Conservation (phyloP, 768 basidiomycete species). For the Hemileccinum rubropunctum region DNA sequence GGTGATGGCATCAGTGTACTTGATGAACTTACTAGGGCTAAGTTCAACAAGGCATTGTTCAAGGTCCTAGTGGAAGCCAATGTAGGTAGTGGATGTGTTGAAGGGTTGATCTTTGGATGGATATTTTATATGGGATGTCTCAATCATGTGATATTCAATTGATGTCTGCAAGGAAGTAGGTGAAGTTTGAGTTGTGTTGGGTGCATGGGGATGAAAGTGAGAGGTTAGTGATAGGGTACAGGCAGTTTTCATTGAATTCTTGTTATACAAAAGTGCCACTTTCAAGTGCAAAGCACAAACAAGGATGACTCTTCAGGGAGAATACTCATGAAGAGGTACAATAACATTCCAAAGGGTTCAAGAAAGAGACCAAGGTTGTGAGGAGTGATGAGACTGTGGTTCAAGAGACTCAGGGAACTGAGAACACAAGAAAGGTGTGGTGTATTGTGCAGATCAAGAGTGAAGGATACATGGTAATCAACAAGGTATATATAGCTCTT, state of each 20-base stretch:
- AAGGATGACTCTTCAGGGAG: too few species aligned
- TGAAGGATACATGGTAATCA: too few species aligned
- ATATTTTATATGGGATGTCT: slow-evolving; percentile 10
- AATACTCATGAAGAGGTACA: too few species aligned
- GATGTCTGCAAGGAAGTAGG: neutral
- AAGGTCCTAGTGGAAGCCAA: neutral
- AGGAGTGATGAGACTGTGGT: too few species aligned
- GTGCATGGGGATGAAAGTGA: neutral
- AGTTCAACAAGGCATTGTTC: neutral
- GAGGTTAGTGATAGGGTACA: neutral
- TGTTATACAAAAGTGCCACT: too few species aligned
- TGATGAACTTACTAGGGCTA: neutral
- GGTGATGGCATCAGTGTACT: neutral
- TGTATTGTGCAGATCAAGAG: too few species aligned
- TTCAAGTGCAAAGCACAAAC: too few species aligned
- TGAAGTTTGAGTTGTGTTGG: neutral
- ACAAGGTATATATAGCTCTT: too few species aligned
- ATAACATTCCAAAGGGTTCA: too few species aligned
- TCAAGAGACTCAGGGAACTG: too few species aligned
- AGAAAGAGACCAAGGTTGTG: too few species aligned
- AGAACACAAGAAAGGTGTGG: too few species aligned
- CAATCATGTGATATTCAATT: neutral
- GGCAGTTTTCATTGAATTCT: slow-evolving; percentile 4
- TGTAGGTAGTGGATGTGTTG: neutral
- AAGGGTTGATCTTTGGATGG: slow-evolving; percentile 10